Conservation (phyloP, 2,329 filamentous ascomycete species). For the Hortaea sp. region DNA sequence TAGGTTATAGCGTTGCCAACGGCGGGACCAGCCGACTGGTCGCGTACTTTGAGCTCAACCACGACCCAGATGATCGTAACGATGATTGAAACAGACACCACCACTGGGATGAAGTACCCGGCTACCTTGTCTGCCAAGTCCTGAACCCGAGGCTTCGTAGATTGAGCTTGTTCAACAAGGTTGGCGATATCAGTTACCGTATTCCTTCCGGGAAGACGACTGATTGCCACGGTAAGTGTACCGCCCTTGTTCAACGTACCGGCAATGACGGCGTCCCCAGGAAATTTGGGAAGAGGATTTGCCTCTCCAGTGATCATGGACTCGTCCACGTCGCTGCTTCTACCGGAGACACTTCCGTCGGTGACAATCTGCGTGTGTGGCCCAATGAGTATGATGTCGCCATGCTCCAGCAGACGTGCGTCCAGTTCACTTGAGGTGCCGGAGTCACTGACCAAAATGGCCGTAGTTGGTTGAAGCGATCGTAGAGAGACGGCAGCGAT, state of each 20-base stretch:
- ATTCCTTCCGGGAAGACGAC: slow-evolving; percentile 57
- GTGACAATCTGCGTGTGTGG: slow-evolving; percentile 55
- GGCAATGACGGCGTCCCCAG: slow-evolving; percentile 49
- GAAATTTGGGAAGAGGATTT: slow-evolving; percentile 47
- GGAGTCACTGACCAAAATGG: slow-evolving; percentile 37
- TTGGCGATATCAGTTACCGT: slow-evolving; percentile 58
- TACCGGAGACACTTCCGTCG: slow-evolving; percentile 56
- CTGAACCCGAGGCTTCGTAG: slow-evolving; percentile 59
- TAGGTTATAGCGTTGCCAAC: slow-evolving; percentile 51
- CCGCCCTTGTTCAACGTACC: slow-evolving; percentile 51
- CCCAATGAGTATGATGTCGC: slow-evolving; percentile 54
- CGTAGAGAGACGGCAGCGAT: slow-evolving; percentile 42
- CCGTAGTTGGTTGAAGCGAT: slow-evolving; percentile 48
- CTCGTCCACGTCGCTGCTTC: slow-evolving; percentile 60
- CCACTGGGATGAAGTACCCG: slow-evolving; percentile 57
- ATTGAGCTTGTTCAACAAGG: slow-evolving; percentile 61
- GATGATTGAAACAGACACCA: slow-evolving; percentile 48
- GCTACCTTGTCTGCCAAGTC: slow-evolving; percentile 59
- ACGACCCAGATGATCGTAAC: slow-evolving; percentile 59
- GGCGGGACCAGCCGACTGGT: slow-evolving; percentile 16
- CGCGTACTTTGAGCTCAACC: slow-evolving; percentile 39
- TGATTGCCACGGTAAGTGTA: slow-evolving; percentile 42
- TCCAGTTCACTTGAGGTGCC: slow-evolving; percentile 47
- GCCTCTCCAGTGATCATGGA: slow-evolving; percentile 71
- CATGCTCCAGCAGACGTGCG: slow-evolving; percentile 57